phyloP scores from a whole-genome alignment of 257 asterid species.

The Leonotis leonurus region DNA sequence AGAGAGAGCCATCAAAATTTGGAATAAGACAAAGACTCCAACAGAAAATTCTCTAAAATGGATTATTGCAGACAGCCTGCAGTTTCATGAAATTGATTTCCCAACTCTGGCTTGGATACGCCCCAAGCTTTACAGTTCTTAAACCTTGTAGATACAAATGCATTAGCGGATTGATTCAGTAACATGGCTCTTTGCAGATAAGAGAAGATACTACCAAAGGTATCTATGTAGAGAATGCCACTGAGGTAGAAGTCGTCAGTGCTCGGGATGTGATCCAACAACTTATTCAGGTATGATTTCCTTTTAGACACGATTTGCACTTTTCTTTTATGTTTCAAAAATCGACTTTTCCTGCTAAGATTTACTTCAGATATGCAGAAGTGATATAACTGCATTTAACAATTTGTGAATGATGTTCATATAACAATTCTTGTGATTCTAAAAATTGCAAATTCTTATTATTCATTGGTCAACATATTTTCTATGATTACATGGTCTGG shows the following conservation, averaged over 20 bases:
- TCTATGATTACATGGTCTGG: slow-evolving; percentile 44
- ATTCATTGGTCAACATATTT: background rate
- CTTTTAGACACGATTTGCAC: background rate
- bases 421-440: background rate
- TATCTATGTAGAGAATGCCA: slow-evolving; percentile 85
- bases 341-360: background rate
- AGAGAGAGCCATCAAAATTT: too few species aligned
- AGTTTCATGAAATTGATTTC: slow-evolving; percentile 8
- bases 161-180: background rate
- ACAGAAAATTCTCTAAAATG: background rate
- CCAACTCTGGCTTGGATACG: background rate
- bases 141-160: background rate
- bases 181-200: slow-evolving; percentile 42
- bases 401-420: background rate
- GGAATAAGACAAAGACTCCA: too few species aligned
- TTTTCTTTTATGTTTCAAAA: background rate
- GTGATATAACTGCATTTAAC: background rate
- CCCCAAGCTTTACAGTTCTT: slow-evolving; percentile 5
- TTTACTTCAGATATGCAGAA: background rate
- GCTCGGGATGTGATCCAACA: slow-evolving; percentile 93
- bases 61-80: background rate
- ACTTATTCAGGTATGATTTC: slow-evolving; percentile 70
- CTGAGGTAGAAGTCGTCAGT: slow-evolving; percentile 80
- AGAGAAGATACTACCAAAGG: slow-evolving; percentile 94
- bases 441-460: background rate